Evolutionary conservation across 371 early-diverging fungal genomes (phyloP).

Genomic region (Blakeslea trispora): DNA sequence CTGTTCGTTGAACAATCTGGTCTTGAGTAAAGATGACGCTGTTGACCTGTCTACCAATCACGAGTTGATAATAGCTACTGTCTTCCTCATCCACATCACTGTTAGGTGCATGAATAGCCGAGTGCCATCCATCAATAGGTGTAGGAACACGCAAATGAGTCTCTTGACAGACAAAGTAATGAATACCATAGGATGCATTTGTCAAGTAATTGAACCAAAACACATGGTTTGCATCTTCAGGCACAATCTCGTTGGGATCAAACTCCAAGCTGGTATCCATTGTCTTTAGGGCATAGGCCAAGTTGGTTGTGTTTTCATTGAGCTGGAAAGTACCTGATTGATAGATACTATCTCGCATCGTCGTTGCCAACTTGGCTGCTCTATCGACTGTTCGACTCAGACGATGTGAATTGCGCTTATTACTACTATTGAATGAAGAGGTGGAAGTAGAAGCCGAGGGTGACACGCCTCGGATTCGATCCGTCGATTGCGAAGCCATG

Average conservation of each 20-base stretch:
- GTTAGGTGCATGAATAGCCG: constrained; percentile 22
- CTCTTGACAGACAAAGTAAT: constrained; percentile 46
- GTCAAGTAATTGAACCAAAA: constrained; percentile 51
- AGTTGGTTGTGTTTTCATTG: constrained; percentile 4
- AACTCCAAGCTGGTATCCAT: constrained; percentile 13
- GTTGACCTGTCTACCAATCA: constrained; percentile 38
- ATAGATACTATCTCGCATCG: constrained; percentile 35
- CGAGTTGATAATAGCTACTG: constrained; percentile 12
- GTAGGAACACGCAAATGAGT: constrained; percentile 32
- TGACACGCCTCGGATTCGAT: neutral
- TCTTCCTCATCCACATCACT: constrained; percentile 13
- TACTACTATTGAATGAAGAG: constrained; percentile 5
- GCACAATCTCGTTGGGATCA: constrained; percentile 34
- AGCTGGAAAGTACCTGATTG: constrained; percentile 3
- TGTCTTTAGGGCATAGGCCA: constrained; percentile 5
- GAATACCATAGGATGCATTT: constrained; percentile 52
- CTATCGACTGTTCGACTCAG: constrained; percentile 43
- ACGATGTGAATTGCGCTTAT: constrained; percentile 40
- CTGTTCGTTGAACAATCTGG: constrained; percentile 37
- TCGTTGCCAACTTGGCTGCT: constrained; percentile 32
- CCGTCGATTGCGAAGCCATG: constrained; percentile 9
- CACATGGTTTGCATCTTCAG: constrained; percentile 31
- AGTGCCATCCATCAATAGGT: constrained; percentile 43
- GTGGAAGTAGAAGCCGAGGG: neutral
- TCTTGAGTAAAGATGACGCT: constrained; percentile 40